Percentiles rank a stretch among this genome's conserved stretches.
Conservation (phyloP, 768 basidiomycete species). For the Mycena metata region DNA sequence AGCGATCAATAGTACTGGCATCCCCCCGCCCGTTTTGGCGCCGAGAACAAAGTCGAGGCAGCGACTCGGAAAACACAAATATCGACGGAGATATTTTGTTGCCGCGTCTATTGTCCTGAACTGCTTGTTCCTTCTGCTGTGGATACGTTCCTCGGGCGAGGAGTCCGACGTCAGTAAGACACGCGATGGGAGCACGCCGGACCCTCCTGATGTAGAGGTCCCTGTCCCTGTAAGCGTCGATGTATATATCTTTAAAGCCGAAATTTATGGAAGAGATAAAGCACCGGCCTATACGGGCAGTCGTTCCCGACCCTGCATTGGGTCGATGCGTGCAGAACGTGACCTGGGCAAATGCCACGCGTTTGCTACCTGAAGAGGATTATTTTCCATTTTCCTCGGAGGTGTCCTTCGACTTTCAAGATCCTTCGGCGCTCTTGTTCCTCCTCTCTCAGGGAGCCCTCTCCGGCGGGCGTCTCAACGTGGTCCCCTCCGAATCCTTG, state of each 20-base stretch:
- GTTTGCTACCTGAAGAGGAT: background rate
- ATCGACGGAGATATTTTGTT: slow-evolving; percentile 22
- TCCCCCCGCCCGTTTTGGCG: slow-evolving; percentile 22
- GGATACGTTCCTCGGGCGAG: slow-evolving; percentile 8
- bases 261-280: background rate
- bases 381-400: slow-evolving; percentile 22
- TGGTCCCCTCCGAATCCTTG: slow-evolving; percentile 28
- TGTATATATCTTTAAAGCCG: background rate
- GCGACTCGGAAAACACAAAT: slow-evolving; percentile 2
- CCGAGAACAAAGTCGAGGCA: slow-evolving; percentile 19
- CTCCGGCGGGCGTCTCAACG: slow-evolving; percentile 36
- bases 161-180: background rate
- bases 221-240: slow-evolving; percentile 5
- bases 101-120: slow-evolving; percentile 25
- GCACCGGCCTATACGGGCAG: background rate
- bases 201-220: background rate
- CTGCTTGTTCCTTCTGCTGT: slow-evolving; percentile 25
- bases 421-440: slow-evolving; percentile 47
- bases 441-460: slow-evolving; percentile 50
- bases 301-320: slow-evolving; percentile 22
- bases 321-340: slow-evolving; percentile 31
- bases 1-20: too few species aligned
- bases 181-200: background rate
- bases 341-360: slow-evolving; percentile 32
- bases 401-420: slow-evolving; percentile 46